Conservation (phyloP, 2,329 filamentous ascomycete species). For the Stagonosporopsis chrysanthemi region DNA sequence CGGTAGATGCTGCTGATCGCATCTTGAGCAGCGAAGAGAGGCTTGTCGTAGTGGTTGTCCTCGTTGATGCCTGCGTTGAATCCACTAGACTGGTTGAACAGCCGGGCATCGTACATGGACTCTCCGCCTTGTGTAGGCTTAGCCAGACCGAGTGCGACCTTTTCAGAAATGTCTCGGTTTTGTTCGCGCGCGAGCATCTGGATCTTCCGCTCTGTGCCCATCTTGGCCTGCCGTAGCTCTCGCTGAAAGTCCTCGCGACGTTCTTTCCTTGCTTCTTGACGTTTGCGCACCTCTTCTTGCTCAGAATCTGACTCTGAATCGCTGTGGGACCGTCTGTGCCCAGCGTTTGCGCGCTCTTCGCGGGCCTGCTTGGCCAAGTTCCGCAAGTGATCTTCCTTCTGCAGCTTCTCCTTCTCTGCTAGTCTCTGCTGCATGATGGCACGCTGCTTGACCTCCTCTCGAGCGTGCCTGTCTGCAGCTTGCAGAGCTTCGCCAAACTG, state of each 20-base stretch:
- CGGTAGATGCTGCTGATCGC: conserved; percentile 94
- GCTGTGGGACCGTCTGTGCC: conserved; percentile 51
- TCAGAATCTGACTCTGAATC: conserved; percentile 60
- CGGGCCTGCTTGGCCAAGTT: conserved; percentile 89
- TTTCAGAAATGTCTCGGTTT: conserved; percentile 95
- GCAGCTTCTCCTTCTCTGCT: conserved; percentile 93
- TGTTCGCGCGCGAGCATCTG: conserved; percentile 95
- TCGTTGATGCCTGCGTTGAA: conserved; percentile 96
- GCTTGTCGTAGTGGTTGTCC: conserved; percentile 97
- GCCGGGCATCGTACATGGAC: conserved; percentile 93
- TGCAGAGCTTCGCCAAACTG: conserved; percentile 94
- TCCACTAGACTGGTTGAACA: conserved; percentile 94
- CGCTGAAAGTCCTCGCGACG: conserved; percentile 83
- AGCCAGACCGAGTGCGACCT: conserved; percentile 90
- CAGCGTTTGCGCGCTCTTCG: conserved; percentile 72
- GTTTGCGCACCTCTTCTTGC: conserved; percentile 74
- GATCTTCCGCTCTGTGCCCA: conserved; percentile 90
- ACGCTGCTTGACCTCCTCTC: conserved; percentile 93
- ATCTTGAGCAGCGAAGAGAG: conserved; percentile 93
- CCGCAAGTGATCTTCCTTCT: conserved; percentile 92
- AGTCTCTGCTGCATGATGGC: conserved; percentile 94
- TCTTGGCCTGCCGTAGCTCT: conserved; percentile 89
- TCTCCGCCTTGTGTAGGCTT: conserved; percentile 93
- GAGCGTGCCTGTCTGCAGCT: conserved; percentile 91
- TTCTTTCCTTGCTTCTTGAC: conserved; percentile 80